Evolutionary conservation across 1,284 basidiomycete species (phyloP), one percentile per base, ranked within the genome.

Genomic region (Neotropicomus parvogracilis): DNA sequence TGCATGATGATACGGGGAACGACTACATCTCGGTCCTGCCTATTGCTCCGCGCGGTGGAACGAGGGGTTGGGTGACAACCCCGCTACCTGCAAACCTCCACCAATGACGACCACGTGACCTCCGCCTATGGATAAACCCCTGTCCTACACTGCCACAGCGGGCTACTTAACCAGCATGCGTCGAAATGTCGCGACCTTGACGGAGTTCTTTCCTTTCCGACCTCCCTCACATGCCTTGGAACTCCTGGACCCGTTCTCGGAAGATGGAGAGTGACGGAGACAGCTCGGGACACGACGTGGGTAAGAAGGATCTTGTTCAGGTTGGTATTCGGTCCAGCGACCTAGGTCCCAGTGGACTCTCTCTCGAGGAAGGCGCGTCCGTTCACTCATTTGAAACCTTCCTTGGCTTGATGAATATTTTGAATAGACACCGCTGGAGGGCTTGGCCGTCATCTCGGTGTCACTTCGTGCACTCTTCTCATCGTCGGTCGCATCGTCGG

Each of bases 401-500:
- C n/a, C 12, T 9, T n/a, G n/a, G 11, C 17, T 32, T 26, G 17
- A 11, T 40, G 11, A 24, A 44, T 21, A 17, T 20, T 20, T 17
- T 35, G 4, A 3, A 4, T 33, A 77, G 75, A 70, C 49, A 56
- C 68, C 4, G 70, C 73, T 20, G 75, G 77, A 24, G 75, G 75
- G 13, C 74, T 79, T 62, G 76, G 77, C 1, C 70, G 77, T 39
- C 75, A 79, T 59, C 61, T 78, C 0, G 75, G 75, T 4, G 63
- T 78, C 6, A 70, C 70, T 44, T 76, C 71, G 27, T 78, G 75
- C 51, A 78, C 76, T 0, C 69, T 78, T 50, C 62, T 78, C 10
- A 75, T 65, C 28, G 71, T 80, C 26, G 79, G 79, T 2, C 65
- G 68, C 21, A 75, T 81, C 44, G 78, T 81, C 40, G 81, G 81